phyloP scores from a whole-genome alignment of 257 asterid species.

The Parsonsia alboflavescens region DNA sequence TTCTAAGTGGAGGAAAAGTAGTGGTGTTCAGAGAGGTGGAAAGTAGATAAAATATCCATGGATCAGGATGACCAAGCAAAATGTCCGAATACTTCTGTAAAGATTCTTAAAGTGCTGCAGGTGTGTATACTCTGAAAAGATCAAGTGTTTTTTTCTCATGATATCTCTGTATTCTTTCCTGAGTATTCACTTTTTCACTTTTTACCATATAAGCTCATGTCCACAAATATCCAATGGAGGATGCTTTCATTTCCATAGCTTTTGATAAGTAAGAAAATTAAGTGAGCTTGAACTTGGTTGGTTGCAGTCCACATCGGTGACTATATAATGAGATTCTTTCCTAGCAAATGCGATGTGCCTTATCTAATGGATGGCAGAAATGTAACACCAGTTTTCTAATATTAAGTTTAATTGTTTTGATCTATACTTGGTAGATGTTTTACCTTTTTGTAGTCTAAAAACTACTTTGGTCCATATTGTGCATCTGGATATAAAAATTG shows the following conservation, averaged over 20 bases:
- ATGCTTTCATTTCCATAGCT: slow-evolving; percentile 9
- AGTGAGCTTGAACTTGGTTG: slow-evolving; percentile 1
- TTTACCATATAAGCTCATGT: neutral
- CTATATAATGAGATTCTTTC: neutral
- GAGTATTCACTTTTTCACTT: slow-evolving; percentile 12
- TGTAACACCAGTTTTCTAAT: neutral
- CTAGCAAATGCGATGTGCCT: neutral
- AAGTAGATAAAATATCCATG: neutral
- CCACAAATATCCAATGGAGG: slow-evolving; percentile 7
- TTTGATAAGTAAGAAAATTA: neutral
- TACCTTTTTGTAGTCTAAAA: neutral
- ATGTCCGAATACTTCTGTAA: neutral
- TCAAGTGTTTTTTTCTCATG: neutral
- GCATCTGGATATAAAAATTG: slow-evolving; percentile 10
- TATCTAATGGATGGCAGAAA: neutral
- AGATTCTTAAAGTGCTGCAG: neutral
- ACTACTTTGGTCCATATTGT: neutral
- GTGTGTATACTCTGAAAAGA: neutral
- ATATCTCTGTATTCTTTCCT: slow-evolving; percentile 12
- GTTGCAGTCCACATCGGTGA: slow-evolving; percentile 7
- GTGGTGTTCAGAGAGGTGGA: neutral
- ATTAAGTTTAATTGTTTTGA: slow-evolving; percentile 6
- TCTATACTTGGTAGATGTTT: neutral
- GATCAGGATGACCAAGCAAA: slow-evolving; percentile 9
- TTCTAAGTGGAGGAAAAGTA: neutral